phyloP scores from a whole-genome alignment of 306 rosid genomes.

The cucumber (Cucumis sativus) region DNA sequence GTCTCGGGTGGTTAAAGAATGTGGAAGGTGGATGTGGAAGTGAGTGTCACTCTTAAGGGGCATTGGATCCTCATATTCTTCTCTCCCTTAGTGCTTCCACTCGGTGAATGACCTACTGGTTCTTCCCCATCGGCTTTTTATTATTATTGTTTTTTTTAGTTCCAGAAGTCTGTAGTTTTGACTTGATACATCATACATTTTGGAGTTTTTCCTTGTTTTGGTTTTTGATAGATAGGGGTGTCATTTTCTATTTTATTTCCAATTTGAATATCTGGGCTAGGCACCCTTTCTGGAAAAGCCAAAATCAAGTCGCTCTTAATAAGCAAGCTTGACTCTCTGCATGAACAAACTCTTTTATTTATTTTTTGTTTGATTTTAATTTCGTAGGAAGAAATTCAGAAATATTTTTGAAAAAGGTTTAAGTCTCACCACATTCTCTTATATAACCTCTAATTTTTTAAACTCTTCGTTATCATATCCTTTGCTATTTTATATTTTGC shows the following conservation, averaged over 20 bases:
- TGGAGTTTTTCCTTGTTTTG: not conserved
- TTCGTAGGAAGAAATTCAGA: not conserved
- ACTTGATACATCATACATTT: not conserved
- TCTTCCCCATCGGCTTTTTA: no score
- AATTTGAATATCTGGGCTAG: not conserved
- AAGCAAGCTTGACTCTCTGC: not conserved
- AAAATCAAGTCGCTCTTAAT: not conserved
- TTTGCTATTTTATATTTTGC: not conserved
- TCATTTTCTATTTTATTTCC: not conserved
- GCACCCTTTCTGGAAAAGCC: not conserved
- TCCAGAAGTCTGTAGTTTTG: not conserved
- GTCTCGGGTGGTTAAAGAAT: not conserved
- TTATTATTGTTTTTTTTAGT: not conserved
- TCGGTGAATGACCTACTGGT: not conserved
- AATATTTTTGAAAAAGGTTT: not conserved
- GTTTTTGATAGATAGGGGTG: not conserved
- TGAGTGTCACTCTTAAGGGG: not conserved
- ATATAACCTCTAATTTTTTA: not conserved
- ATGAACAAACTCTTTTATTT: not conserved
- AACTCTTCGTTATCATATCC: not conserved
- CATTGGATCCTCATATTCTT: not conserved
- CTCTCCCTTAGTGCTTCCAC: not conserved
- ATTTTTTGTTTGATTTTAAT: not conserved
- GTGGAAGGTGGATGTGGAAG: not conserved
- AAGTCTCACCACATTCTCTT: not conserved